A percentile compares a stretch with the other conserved stretches of the same genome.
These are phyloP conservation scores for Hansenula sp. DNA, from an alignment of 1,139 yeast genomes.

Conservation along the genomic window DNA sequence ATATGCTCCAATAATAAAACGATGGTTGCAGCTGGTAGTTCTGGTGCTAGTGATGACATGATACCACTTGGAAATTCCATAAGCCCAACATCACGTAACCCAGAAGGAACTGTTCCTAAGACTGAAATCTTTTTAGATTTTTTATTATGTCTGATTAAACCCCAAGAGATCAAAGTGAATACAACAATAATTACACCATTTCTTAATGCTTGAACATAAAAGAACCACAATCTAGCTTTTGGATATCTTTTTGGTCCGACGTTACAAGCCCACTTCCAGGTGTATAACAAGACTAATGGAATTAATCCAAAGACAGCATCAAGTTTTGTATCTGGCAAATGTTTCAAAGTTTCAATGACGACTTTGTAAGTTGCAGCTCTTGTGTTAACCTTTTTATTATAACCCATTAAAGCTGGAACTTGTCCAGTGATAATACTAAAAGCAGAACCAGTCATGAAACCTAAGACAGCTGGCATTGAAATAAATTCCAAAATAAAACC, in stretches of 20 bases:
- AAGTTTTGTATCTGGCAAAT: conserved; percentile 59
- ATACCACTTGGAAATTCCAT: conserved; percentile 65
- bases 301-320: conserved; percentile 92
- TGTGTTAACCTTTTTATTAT: conserved; percentile 59
- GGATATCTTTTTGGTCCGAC: conserved; percentile 66
- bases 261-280: conserved; percentile 59
- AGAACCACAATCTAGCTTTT: conserved; percentile 49
- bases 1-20: conserved; percentile 86
- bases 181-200: conserved; percentile 78
- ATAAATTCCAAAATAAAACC: conserved; percentile 89
- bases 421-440: conserved; percentile 79
- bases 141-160: conserved; percentile 41
- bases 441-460: conserved; percentile 95
- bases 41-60: conserved; percentile 59
- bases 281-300: conserved; percentile 62
- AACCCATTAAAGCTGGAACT: conserved; percentile 86
- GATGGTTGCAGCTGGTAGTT: conserved; percentile 81
- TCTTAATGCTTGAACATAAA: conserved; percentile 73
- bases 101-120: conserved; percentile 78
- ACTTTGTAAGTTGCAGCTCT: conserved; percentile 68
- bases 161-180: conserved; percentile 73
- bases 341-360: conserved; percentile 67
- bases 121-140: conserved; percentile 42
- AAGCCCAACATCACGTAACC: conserved; percentile 73
- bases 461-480: conserved; percentile 89